These are phyloP conservation scores for Helichrysum umbraculigerum DNA, from an alignment of 129 eudicot species.

Conservation along the genomic window DNA sequence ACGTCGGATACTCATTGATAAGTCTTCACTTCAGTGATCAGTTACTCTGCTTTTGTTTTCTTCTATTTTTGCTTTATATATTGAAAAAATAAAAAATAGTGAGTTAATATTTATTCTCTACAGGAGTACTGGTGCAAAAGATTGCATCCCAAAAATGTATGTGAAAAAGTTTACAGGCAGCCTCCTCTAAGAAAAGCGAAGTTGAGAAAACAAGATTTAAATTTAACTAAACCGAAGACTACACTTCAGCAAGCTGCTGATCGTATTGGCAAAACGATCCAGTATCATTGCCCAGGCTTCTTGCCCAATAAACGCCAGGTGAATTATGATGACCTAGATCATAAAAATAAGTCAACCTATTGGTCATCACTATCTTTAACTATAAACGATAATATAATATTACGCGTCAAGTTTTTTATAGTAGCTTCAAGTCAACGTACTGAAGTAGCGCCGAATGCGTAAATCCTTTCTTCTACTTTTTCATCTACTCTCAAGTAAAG, in stretches of 20 bases:
- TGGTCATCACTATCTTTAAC: not conserved
- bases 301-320: constrained; percentile 96
- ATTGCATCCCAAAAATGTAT: constrained; percentile 92
- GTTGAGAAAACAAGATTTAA: constrained; percentile 76
- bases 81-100: constrained; percentile 5
- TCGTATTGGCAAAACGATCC: constrained; percentile 77
- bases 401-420: not conserved
- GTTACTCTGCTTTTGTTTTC: constrained; percentile 12
- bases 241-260: constrained; percentile 81
- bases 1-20: not conserved
- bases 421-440: not conserved
- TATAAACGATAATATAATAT: too few species aligned
- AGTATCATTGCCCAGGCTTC: constrained; percentile 85
- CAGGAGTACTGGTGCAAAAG: constrained; percentile 99
- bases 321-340: constrained; percentile 18
- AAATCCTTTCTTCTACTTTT: not conserved
- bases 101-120: constrained; percentile 4
- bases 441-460: not conserved
- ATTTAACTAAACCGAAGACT: constrained; percentile 72
- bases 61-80: not conserved
- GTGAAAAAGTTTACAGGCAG: constrained; percentile 95
- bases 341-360: too few species aligned
- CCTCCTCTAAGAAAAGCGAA: constrained; percentile 92
- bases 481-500: not conserved
- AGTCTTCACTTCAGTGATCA: not conserved